These are phyloP conservation scores for Sporisorium sorghi DNA, from an alignment of 1,284 basidiomycete species.

Conservation along the genomic window DNA sequence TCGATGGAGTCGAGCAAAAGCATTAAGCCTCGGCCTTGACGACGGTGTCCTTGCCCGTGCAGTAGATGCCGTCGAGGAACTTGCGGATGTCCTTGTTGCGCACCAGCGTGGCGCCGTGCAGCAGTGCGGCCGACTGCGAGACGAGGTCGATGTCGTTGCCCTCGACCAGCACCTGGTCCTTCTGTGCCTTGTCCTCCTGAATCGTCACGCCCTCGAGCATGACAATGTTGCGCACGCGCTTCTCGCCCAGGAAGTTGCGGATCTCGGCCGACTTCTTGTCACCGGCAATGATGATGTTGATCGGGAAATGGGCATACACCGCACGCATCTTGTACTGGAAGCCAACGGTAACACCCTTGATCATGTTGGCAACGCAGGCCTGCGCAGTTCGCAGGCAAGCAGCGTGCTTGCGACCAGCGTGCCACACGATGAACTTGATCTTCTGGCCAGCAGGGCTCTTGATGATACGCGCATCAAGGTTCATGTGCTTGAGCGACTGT, in stretches of 20 bases:
- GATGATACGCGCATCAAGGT: conserved; percentile 70
- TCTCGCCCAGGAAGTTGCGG: conserved; percentile 97
- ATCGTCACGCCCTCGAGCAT: conserved; percentile 93
- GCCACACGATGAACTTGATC: conserved; percentile 95
- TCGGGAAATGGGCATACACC: conserved; percentile 99
- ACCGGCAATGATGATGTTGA: conserved; percentile 97
- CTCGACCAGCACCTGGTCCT: conserved; percentile 75
- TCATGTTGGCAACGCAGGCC: conserved; percentile 95
- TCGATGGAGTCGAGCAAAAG: conserved; percentile 1
- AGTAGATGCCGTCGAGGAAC: conserved; percentile 79
- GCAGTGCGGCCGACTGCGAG: conserved; percentile 68
- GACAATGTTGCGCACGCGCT: conserved; percentile 86
- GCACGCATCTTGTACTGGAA: conserved; percentile 93
- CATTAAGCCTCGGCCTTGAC: conserved; percentile 75
- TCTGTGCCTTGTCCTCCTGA: conserved; percentile 90
- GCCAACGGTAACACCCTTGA: conserved; percentile 86
- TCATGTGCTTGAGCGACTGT: conserved; percentile 69
- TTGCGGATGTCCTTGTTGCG: conserved; percentile 73
- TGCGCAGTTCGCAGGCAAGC: conserved; percentile 96
- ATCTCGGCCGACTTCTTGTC: conserved; percentile 86
- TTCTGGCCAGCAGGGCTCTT: conserved; percentile 74
- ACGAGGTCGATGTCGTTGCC: conserved; percentile 73
- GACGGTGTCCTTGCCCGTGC: conserved; percentile 79
- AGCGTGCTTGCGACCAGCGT: conserved; percentile 97
- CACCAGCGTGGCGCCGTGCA: conserved; percentile 68